These are phyloP conservation scores for Pelargonium fulgidum DNA, from an alignment of 441 rosid genomes.

Conservation along the genomic window DNA sequence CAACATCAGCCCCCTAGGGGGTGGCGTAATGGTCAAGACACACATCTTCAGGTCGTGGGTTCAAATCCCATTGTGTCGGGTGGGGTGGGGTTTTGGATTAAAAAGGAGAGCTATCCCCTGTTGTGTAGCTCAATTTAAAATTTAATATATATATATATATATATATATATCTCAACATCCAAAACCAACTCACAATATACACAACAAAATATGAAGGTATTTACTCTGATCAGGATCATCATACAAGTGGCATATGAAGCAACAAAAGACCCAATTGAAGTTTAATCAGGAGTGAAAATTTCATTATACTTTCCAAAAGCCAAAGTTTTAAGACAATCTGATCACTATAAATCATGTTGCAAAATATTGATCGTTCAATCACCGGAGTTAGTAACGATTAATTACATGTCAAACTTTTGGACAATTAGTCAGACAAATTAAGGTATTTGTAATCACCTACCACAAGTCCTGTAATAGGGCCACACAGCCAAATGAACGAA, in stretches of 20 bases:
- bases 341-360: too few species aligned
- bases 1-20: too few species aligned
- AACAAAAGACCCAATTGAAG: not conserved
- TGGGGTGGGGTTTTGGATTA: too few species aligned
- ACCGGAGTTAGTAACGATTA: too few species aligned
- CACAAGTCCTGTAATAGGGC: conserved; percentile 96
- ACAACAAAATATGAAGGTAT: not conserved
- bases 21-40: too few species aligned
- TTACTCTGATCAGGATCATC: not conserved
- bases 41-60: too few species aligned
- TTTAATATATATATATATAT: too few species aligned
- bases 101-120: too few species aligned
- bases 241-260: not conserved
- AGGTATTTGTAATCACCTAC: conserved; percentile 38
- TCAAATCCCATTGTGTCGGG: too few species aligned
- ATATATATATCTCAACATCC: not conserved
- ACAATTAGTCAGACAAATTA: not conserved
- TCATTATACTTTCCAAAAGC: not conserved
- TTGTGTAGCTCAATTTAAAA: too few species aligned
- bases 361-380: too few species aligned
- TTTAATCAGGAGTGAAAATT: not conserved
- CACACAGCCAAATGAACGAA: conserved; percentile 95
- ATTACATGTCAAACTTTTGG: not conserved
- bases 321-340: too few species aligned
- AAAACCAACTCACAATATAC: not conserved